Evolutionary conservation across 2,329 filamentous ascomycete species (phyloP).

Genomic region (Helicocarpus griseus): DNA sequence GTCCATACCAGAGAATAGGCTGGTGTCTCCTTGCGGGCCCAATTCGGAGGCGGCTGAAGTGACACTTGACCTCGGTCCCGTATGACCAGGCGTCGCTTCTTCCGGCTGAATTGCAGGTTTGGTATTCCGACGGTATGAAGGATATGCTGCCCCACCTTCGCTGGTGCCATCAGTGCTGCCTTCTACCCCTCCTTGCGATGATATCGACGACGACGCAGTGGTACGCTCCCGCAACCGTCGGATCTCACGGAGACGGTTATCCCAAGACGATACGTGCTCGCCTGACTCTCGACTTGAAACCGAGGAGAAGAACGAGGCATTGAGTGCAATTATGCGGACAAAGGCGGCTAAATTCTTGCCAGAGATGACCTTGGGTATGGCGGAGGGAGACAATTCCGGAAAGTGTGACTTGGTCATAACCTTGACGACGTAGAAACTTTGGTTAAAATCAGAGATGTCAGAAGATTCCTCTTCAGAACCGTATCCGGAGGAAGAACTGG

Average conservation of each 20-base stretch:
- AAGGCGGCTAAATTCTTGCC: constrained; percentile 73
- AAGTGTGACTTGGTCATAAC: constrained; percentile 83
- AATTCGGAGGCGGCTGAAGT: constrained; percentile 28
- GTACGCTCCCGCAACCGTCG: constrained; percentile 61
- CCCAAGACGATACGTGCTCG: constrained; percentile 83
- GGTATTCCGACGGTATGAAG: constrained; percentile 26
- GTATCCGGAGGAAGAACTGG: constrained; percentile 21
- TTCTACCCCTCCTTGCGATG: constrained; percentile 10
- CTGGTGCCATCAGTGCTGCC: constrained; percentile 20
- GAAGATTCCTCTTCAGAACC: constrained; percentile 1
- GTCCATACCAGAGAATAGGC: constrained; percentile 31
- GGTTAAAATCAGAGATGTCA: constrained; percentile 22
- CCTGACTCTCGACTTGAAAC: constrained; percentile 72
- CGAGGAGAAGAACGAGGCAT: constrained; percentile 83
- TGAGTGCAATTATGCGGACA: constrained; percentile 79
- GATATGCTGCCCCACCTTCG: constrained; percentile 22
- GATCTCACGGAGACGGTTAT: constrained; percentile 75
- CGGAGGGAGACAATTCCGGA: constrained; percentile 81
- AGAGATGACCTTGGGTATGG: constrained; percentile 80
- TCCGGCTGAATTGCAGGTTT: constrained; percentile 27
- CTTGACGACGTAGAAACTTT: constrained; percentile 74
- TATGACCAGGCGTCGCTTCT: constrained; percentile 23
- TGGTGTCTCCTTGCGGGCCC: constrained; percentile 28
- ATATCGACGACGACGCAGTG: constrained; percentile 9
- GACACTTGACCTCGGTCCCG: constrained; percentile 20